Evolutionary conservation across 2,329 filamentous ascomycete species (phyloP), one percentile per base, ranked within the genome.

Genomic region (Emericellopsis cladophorae): DNA sequence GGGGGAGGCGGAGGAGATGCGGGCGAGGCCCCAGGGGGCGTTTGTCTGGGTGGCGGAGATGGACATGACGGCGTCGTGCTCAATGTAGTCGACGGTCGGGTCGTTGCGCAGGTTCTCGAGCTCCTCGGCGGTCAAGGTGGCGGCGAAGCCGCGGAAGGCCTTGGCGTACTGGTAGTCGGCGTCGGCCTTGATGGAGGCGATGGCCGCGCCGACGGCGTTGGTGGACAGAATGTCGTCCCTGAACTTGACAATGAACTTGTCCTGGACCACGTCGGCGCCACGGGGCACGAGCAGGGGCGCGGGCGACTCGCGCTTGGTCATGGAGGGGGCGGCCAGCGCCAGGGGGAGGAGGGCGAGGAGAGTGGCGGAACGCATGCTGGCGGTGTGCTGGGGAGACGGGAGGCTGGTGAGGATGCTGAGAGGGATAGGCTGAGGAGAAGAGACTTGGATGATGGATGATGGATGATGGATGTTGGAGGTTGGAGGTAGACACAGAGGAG

Each of bases 21-120:
- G 54, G 3, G 57, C 53, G 16, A 65, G 52, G 15, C 61, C 61
- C 63, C 62, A 67, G 16, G 60, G 55, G n/a, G 65, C 60, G 35
- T 51, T 48, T 21, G 40, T 41, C 49, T 69, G 64, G 14, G 53
- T 54, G n/a, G 40, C 63, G 54, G 38, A 56, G 44, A 84, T 84
- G 66, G 84, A 54, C 36, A 67, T 50, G 26, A 55, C 45, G 36
- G 51, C 54, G 44, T 69, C 63, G 42, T 61, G 57, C 52, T 67
- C 62, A 29, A 67, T 54, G 46, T 56, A 65, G 14, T 60, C 58
- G 29, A 54, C 53, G 36, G 47, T 45, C 16, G 55, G 53, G 45
- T 56, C 45, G 23, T 48, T 42, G 23, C 43, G 43, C n/a, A 59
- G 50, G 15, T 37, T 44, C 41, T 53, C 45, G 23, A 57, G 42